phyloP scores from a whole-genome alignment of 2,329 filamentous ascomycete species.

The Diaporthe caulivora region DNA sequence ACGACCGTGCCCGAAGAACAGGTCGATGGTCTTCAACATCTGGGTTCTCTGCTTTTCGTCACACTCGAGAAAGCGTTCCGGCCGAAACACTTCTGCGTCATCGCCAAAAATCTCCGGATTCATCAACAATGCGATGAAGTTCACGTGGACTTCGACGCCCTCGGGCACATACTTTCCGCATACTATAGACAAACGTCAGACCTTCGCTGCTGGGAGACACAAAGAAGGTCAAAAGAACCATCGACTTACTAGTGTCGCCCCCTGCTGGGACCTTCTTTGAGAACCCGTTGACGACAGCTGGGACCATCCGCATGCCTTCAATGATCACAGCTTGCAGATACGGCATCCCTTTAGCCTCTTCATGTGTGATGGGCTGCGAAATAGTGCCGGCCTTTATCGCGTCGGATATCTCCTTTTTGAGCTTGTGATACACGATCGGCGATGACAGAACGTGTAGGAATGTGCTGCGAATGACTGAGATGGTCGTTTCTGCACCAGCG shows the following conservation, averaged over 20 bases:
- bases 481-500: constrained; percentile 64
- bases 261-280: constrained; percentile 42
- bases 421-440: constrained; percentile 54
- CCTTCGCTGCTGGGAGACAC: background rate
- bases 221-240: too few species aligned
- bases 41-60: constrained; percentile 45
- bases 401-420: constrained; percentile 49
- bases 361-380: constrained; percentile 44
- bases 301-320: constrained; percentile 50
- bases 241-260: constrained; percentile 42
- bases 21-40: constrained; percentile 50
- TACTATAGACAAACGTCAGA: constrained; percentile 26
- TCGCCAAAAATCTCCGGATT: constrained; percentile 46
- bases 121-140: constrained; percentile 48
- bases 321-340: constrained; percentile 52
- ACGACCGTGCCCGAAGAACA: constrained; percentile 53
- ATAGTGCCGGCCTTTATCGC: constrained; percentile 56
- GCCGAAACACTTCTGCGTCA: constrained; percentile 53
- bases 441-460: constrained; percentile 60
- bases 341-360: constrained; percentile 44
- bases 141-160: constrained; percentile 50
- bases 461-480: constrained; percentile 58
- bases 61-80: constrained; percentile 56
- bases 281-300: constrained; percentile 46
- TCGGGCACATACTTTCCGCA: constrained; percentile 48